Evolutionary conservation across 1,284 basidiomycete genomes (phyloP), one percentile per base, ranked within the genome.

Genomic region (Papiliotrema nemorosa): DNA sequence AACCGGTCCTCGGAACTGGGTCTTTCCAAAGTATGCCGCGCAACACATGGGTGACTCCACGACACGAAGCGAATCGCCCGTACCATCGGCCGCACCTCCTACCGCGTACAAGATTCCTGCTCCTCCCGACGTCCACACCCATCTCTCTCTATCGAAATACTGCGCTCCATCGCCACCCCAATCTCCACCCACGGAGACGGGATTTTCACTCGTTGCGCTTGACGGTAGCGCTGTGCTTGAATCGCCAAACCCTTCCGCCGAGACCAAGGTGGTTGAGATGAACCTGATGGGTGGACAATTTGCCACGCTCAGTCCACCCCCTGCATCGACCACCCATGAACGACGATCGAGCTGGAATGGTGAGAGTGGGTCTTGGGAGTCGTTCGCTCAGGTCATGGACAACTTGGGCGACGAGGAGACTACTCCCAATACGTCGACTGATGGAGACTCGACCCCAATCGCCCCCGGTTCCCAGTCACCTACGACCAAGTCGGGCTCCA

Each of bases 161-260:
- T 74, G 72, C 47, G 72, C 73, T 1, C 73, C 73, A 10, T 71
- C 71, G 2, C 70, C 72, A 13, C 72, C 71, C 1, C 57, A 57
- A n/a, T 73, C 73, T 9, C 70, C 73, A 5, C 60, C 67, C 5
- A 66, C 64, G 52, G 61, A 58, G 41, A 26, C 24, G 42, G 20
- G n/a, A n/a, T n/a, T n/a, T n/a, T n/a, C n/a, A n/a, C n/a, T n/a
- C n/a, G n/a, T n/a, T n/a, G n/a, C n/a, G n/a, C n/a, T n/a, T n/a
- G n/a, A n/a, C n/a, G n/a, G n/a, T n/a, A n/a, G n/a, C n/a, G n/a
- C n/a, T n/a, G n/a, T n/a, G n/a, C n/a, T n/a, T n/a, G n/a, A n/a
- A n/a, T n/a, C n/a, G n/a, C n/a, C n/a, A n/a, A n/a, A n/a, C n/a
- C n/a, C 29, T 26, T 16, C 36, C 49, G 21, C 20, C 26, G 41